Evolutionary conservation across 202 grass and related monocot genomes (phyloP).

Genomic region (Digitaria exilis): DNA sequence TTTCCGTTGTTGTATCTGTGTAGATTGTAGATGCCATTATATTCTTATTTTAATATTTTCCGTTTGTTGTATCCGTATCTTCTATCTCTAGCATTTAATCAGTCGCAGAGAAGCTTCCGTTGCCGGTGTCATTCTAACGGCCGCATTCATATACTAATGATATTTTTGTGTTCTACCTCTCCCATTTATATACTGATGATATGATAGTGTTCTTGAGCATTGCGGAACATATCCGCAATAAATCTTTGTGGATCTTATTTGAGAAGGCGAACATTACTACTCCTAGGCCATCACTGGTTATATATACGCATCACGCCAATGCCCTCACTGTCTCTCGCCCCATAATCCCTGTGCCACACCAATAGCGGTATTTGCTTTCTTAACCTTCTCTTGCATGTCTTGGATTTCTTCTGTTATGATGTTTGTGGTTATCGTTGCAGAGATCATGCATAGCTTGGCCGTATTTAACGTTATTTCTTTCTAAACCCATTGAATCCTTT

Average conservation of each 20-base stretch:
- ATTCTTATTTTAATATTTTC: not conserved
- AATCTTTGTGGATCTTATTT: not conserved
- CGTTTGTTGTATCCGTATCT: not conserved
- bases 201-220: not conserved
- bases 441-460: not conserved
- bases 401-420: not conserved
- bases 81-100: constrained; percentile 1
- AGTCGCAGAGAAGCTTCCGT: not conserved
- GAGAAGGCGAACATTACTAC: constrained; percentile 5
- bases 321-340: not conserved
- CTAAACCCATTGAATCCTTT: not conserved
- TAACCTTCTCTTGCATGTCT: not conserved
- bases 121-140: not conserved
- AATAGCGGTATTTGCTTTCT: constrained; percentile 6
- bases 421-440: not conserved
- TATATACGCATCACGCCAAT: constrained; percentile 18
- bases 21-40: not conserved
- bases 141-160: not conserved
- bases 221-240: not conserved
- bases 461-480: not conserved
- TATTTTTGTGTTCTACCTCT: not conserved
- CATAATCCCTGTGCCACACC: not conserved
- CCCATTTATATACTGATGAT: not conserved
- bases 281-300: not conserved
- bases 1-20: not conserved